Evolutionary conservation across 345 rosid genomes (phyloP), one percentile per base, ranked within the genome.

Genomic region (Zanthoxylum bungeanum): DNA sequence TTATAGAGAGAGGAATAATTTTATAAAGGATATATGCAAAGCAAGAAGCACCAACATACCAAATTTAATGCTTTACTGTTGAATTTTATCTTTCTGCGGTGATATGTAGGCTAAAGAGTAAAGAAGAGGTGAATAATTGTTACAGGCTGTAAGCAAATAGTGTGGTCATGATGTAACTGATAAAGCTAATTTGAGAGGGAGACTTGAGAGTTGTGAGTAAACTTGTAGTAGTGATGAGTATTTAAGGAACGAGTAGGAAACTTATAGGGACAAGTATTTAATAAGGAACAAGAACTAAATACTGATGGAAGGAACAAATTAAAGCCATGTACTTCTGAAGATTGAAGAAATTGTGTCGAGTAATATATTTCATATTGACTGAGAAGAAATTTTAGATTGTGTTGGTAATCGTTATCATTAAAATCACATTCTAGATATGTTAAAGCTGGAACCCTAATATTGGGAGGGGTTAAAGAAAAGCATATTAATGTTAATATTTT

Each of bases 61-160:
- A 60, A 25, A 53, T 3, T 51, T 62, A 73, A 62, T 73, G 60
- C 67, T 55, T 57, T 21, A 36, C 39, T 57, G 68, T 64, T 5
- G 68, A 69, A 50, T 61, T 30, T 56, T n/a, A 63, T 44, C 68
- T 62, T 69, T 70, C 36, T 65, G 75, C 64, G 69, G 70, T 66
- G 77, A 70, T 53, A 30, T 70, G 70, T 46, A 28, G 71, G 57
- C 64, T 27, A 63, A 50, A 73, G 0, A 52, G 67, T 27, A 63
- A 50, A 73, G 0, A 52, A 71, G 66, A 25, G 61, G 27, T 34
- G 6, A 19, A 21, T 27, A 47, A 12, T 25, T 52, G 22, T 31
- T 73, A 49, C 67, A 74, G 72, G 42, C 72, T 42, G 73, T 76
- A 60, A 12, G 72, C 55, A 51, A 30, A n/a, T 22, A 19, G 52